A percentile compares a stretch with the other conserved stretches of the same genome.
Conservation (phyloP, 768 basidiomycete genomes). For the Ramaria sp. region DNA sequence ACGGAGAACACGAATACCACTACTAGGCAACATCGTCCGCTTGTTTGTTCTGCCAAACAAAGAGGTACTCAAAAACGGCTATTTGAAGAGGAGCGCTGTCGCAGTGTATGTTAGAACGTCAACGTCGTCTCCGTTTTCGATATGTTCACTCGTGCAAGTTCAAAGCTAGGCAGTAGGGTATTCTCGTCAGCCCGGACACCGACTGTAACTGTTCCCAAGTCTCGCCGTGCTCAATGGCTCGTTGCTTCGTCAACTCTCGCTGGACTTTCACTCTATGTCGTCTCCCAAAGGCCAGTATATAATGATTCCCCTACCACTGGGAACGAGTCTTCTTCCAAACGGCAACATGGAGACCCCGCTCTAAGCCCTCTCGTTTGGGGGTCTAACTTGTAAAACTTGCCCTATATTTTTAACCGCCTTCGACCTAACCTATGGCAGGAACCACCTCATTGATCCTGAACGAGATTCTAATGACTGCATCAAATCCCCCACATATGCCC, state of each 20-base stretch:
- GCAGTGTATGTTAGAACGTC: background rate
- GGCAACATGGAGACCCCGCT: constrained; percentile 14
- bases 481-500: constrained; percentile 37
- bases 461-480: constrained; percentile 29
- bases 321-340: background rate
- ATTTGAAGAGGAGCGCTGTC: background rate
- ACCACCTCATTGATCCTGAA: constrained; percentile 33
- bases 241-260: constrained; percentile 1
- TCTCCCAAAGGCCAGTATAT: constrained; percentile 1
- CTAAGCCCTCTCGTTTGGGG: constrained; percentile 59
- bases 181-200: background rate
- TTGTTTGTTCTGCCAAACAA: constrained; percentile 2
- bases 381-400: constrained; percentile 48
- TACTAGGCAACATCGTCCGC: background rate
- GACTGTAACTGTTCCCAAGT: background rate
- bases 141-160: constrained; percentile 1
- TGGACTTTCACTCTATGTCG: constrained; percentile 3
- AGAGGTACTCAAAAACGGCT: too few species aligned
- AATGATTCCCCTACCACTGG: background rate
- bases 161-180: background rate
- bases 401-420: background rate
- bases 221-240: background rate
- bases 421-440: constrained; percentile 25
- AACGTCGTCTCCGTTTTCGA: background rate
- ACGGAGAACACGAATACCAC: constrained; percentile 1